Base-by-base conservation (phyloP, 2,329 filamentous ascomycete species). In the Capronia americana region DNA sequence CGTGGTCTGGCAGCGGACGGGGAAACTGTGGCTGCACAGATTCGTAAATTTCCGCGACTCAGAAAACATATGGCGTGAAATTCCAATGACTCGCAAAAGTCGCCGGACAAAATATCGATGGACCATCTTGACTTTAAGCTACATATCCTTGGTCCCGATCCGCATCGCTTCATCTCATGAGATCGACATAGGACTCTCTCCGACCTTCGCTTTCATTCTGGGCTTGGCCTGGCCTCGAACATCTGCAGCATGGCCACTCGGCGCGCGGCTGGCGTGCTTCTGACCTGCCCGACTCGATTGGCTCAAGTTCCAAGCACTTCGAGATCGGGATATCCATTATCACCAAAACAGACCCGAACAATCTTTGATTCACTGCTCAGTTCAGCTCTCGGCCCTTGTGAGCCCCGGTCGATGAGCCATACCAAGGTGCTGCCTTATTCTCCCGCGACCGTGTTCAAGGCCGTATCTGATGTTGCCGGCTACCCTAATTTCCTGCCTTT, bases 401-500 rank as follows among this genome's bases (percentile, higher is more conserved):
- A 68, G 14, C 59, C 69, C 50, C 91, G 93, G 75, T 87, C 82
- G 70, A 84, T 98, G 64, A 87, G 86, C 59, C 93, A 92, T 11
- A 84, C 85, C 23, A 90, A 92, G 68, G 90, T 85, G 3, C 89
- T 98, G 14, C 90, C 91, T 14, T 96, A 96, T 82, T 81, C 88
- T 0, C 82, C 88, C 34, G 74, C 79, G 4, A 83, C 87, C 1
- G 88, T 99, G 72, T 99, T 95, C 86, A 83, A 84, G 71, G 86
- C 97, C 62, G 93, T 99, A 77, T 88, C 93, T 80, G 92, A 97
- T 79, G 88, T 99, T 70, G 87, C 92, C 78, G 88, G 87, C 69
- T 99, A 99, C 86, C 83, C 85, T 44, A 78, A 83, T 71, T 99
- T 98, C 83, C 87, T 99, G n/a, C 95, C 95, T 11, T 97, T 96